A percentile compares a stretch with the other conserved stretches of the same genome.
Evolutionary conservation across 2,329 filamentous ascomycete genomes (phyloP).

Genomic region (Aureobasidium pullulans): DNA sequence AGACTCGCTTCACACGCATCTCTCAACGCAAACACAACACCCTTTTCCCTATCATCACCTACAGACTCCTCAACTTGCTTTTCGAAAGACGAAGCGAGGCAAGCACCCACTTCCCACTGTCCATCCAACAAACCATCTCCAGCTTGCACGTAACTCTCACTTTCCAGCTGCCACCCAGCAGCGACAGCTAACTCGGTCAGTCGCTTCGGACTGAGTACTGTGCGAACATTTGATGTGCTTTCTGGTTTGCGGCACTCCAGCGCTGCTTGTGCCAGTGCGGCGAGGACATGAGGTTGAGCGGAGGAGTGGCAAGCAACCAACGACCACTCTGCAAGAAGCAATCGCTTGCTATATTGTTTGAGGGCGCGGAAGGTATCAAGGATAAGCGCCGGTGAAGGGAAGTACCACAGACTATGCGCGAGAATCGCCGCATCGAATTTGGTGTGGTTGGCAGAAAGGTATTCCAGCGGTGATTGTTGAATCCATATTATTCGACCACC

Average conservation of each 20-base stretch:
- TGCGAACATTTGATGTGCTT: conserved; percentile 42
- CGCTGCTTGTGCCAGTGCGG: conserved; percentile 42
- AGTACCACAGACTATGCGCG: conserved; percentile 50
- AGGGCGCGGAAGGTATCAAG: conserved; percentile 31
- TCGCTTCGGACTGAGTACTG: conserved; percentile 35
- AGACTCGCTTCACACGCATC: conserved; percentile 8
- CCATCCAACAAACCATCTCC: conserved; percentile 37
- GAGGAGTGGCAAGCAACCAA: conserved; percentile 33
- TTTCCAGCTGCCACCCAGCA: conserved; percentile 32
- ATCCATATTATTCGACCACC: conserved; percentile 40
- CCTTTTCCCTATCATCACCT: neutral
- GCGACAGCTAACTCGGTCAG: conserved; percentile 32
- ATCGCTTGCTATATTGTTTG: conserved; percentile 26
- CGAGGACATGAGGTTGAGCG: conserved; percentile 44
- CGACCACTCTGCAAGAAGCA: conserved; percentile 43
- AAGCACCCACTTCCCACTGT: conserved; percentile 38
- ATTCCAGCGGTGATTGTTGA: conserved; percentile 31
- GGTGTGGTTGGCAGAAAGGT: conserved; percentile 22
- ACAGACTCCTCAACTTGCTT: neutral
- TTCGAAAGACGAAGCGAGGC: conserved; percentile 1
- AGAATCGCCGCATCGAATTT: conserved; percentile 42
- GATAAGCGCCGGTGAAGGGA: conserved; percentile 34
- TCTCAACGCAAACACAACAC: neutral
- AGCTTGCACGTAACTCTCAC: conserved; percentile 30
- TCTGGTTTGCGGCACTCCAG: conserved; percentile 20